Evolutionary conservation across 371 early-diverging fungal genomes (phyloP).

Genomic region (Mucor sp.): DNA sequence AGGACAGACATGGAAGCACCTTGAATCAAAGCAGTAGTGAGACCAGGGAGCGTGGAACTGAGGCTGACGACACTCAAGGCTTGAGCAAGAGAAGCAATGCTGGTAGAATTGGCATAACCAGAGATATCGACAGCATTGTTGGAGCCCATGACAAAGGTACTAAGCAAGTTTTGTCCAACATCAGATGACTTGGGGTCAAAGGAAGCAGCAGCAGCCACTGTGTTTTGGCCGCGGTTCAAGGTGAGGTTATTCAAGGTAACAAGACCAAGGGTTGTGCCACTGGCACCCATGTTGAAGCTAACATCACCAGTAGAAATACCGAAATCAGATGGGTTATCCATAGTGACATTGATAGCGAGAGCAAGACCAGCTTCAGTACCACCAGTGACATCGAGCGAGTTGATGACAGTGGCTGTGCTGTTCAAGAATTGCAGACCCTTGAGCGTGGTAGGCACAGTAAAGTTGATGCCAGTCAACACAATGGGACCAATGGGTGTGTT

Average conservation of each 20-base stretch:
- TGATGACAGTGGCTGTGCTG: slow-evolving; percentile 56
- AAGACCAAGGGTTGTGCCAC: slow-evolving; percentile 47
- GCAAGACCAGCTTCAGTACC: slow-evolving; percentile 51
- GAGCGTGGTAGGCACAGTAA: slow-evolving; percentile 54
- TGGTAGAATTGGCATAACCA: slow-evolving; percentile 51
- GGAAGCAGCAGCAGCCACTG: slow-evolving; percentile 45
- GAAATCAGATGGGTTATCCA: slow-evolving; percentile 63
- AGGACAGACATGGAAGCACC: slow-evolving; percentile 44
- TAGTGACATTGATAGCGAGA: slow-evolving; percentile 54
- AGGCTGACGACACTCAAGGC: slow-evolving; percentile 50
- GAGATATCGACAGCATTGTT: slow-evolving; percentile 49
- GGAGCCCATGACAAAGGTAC: slow-evolving; percentile 55
- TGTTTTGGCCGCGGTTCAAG: slow-evolving; percentile 52
- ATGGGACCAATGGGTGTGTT: slow-evolving; percentile 62
- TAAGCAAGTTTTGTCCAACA: slow-evolving; percentile 52
- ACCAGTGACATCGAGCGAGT: slow-evolving; percentile 60
- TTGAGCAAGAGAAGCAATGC: slow-evolving; percentile 45
- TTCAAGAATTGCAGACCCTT: slow-evolving; percentile 64
- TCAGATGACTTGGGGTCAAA: slow-evolving; percentile 54
- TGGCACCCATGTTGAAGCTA: slow-evolving; percentile 47
- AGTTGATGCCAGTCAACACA: slow-evolving; percentile 53
- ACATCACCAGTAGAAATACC: slow-evolving; percentile 59
- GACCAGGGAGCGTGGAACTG: slow-evolving; percentile 52
- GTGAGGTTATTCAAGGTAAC: slow-evolving; percentile 50
- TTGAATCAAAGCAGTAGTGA: slow-evolving; percentile 48